Base-by-base conservation (phyloP, 1,284 basidiomycete species). In the Microbotryum scabiosae region DNA sequence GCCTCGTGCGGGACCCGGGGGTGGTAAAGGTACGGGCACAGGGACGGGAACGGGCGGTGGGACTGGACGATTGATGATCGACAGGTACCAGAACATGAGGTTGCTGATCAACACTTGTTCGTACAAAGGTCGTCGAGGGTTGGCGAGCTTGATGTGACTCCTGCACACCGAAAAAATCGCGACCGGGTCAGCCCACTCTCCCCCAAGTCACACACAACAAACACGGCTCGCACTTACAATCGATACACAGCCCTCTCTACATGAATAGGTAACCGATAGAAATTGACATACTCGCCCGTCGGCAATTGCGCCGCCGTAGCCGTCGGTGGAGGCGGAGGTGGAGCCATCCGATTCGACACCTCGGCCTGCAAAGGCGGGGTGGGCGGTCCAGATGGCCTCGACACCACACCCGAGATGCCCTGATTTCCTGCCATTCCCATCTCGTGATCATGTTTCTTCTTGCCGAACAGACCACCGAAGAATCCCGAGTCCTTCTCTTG, bases 81-180 rank as follows among this genome's bases (percentile, higher is more conserved):
- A 89, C 46, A 98, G 81, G 75, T 98, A 98, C 94, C 94, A 98
- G 80, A 98, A 98, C 70, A 71, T 71, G 36, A 98, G 80, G 75
- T 98, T 98, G 71, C 91, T 96, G 75, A 98, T 98, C 64, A 98
- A 78, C 54, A 99, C 94, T 76, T 99, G 94, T 78, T 99, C 96
- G 72, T 96, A 97, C 20, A 99, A 80, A 21, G 96, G 92, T 49
- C 94, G 81, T 56, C 96, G 82, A 12, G 94, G 93, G 75, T 98
- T 97, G 26, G 96, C 94, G 50, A 99, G 81, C 77, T 99, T 99
- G 80, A 98, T 97, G 74, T 99, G 94, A n/a, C 61, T 63, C 16
- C 36, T 41, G 36, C 3, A 41, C 2, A 41, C 8, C 2, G 30
- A 2, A 2, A 30, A 30, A 30, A 1, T 9, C 30, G 30, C 30